Conservation (phyloP, 345 rosid genomes). For the Abelmoschus esculentus region DNA sequence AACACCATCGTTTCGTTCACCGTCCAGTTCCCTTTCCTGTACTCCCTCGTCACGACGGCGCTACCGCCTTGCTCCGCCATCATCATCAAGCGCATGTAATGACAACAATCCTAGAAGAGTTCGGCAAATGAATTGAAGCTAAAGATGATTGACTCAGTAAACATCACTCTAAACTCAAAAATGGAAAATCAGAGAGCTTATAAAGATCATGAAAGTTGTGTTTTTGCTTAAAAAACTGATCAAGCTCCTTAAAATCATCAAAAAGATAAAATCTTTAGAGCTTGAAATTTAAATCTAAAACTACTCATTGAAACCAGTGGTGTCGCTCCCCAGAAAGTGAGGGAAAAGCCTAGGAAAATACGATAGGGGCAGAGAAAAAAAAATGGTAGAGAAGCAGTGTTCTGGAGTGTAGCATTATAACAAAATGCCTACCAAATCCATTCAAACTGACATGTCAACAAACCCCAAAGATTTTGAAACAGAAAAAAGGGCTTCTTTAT, state of each 20-base stretch:
- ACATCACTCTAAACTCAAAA: too few species aligned
- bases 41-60: conserved; percentile 45
- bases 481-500: neutral
- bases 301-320: conserved; percentile 35
- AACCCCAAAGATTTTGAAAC: conserved; percentile 20
- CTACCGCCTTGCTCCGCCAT: conserved; percentile 56
- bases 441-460: conserved; percentile 30
- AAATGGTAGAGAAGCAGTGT: conserved; percentile 8
- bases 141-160: too few species aligned
- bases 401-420: conserved; percentile 17
- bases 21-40: conserved; percentile 89
- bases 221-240: conserved; percentile 1
- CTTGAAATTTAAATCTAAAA: conserved; percentile 28
- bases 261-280: conserved; percentile 19
- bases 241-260: conserved; percentile 18
- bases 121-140: neutral
- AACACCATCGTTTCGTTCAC: conserved; percentile 66
- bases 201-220: neutral
- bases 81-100: conserved; percentile 19
- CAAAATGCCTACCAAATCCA: conserved; percentile 31
- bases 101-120: neutral
- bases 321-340: conserved; percentile 9
- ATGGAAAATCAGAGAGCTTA: too few species aligned
- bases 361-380: neutral
- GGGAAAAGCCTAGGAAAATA: neutral